These are phyloP conservation scores for Cyclocybe aegerita DNA, from an alignment of 768 basidiomycete species.

Conservation along the genomic window DNA sequence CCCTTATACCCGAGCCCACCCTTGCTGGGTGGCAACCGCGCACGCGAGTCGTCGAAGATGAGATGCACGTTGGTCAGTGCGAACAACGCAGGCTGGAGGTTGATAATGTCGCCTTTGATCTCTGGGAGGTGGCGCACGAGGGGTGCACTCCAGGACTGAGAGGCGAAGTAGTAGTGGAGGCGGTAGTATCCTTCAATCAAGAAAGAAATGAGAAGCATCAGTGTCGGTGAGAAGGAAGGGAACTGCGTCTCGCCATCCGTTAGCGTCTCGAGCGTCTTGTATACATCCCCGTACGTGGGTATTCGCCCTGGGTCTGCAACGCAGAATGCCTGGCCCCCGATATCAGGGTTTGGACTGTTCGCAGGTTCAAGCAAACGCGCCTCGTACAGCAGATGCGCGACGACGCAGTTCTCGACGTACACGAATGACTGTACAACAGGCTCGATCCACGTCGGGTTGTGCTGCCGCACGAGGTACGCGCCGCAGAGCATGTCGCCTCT, in stretches of 20 bases:
- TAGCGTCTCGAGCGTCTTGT: constrained; percentile 53
- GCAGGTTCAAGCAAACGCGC: constrained; percentile 57
- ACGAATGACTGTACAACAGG: constrained; percentile 61
- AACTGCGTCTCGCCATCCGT: constrained; percentile 58
- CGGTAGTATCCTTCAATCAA: constrained; percentile 58
- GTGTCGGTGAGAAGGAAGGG: constrained; percentile 54
- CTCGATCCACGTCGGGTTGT: constrained; percentile 63
- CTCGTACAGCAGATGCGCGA: constrained; percentile 75
- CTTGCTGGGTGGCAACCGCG: constrained; percentile 48
- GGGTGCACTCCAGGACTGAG: constrained; percentile 17
- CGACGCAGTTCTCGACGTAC: constrained; percentile 77
- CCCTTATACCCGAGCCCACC: constrained; percentile 68
- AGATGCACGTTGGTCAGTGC: constrained; percentile 52
- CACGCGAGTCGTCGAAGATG: constrained; percentile 67
- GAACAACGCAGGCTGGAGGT: constrained; percentile 61
- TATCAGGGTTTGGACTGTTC: constrained; percentile 48
- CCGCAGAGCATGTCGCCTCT: constrained; percentile 71
- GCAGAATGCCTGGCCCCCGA: constrained; percentile 71
- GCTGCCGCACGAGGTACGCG: constrained; percentile 57
- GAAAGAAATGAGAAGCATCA: constrained; percentile 64
- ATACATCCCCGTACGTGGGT: constrained; percentile 62
- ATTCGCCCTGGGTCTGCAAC: constrained; percentile 67
- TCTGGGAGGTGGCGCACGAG: constrained; percentile 37
- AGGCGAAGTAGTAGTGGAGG: constrained; percentile 38
- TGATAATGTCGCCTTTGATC: constrained; percentile 48